Evolutionary conservation across 768 basidiomycete species (phyloP).

Genomic region (Xerocomellus dryophilus): DNA sequence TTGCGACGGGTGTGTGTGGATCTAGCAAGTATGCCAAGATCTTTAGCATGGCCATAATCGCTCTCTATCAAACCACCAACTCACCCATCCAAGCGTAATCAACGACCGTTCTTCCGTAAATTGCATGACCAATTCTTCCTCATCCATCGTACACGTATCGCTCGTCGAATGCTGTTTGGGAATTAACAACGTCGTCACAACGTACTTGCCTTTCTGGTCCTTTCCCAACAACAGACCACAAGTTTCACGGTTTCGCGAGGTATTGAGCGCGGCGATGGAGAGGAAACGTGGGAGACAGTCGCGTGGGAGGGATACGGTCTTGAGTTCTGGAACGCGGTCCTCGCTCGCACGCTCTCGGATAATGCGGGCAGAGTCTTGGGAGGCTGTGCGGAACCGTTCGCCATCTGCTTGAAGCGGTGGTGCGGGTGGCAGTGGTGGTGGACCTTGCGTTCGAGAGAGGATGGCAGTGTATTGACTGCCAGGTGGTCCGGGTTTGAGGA

Average conservation of each 20-base stretch:
- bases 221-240: constrained; percentile 84
- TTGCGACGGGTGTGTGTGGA: constrained; percentile 90
- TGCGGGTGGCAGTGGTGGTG: constrained; percentile 21
- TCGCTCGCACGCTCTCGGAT: constrained; percentile 27
- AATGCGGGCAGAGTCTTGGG: constrained; percentile 36
- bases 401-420: constrained; percentile 23
- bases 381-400: constrained; percentile 33
- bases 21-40: constrained; percentile 42
- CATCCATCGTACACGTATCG: constrained; percentile 91
- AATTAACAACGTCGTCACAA: constrained; percentile 79
- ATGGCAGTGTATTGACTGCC: constrained; percentile 17
- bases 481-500: constrained; percentile 4
- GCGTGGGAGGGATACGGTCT: constrained; percentile 65
- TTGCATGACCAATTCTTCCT: constrained; percentile 81
- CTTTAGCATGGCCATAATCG: background rate
- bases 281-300: constrained; percentile 75
- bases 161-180: constrained; percentile 87
- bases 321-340: constrained; percentile 46
- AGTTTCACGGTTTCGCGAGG: constrained; percentile 75
- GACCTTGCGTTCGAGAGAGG: constrained; percentile 26
- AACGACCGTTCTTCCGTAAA: constrained; percentile 80
- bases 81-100: constrained; percentile 89
- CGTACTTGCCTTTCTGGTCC: constrained; percentile 53
- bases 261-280: constrained; percentile 75
- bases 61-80: constrained; percentile 20